A percentile compares a stretch with the other conserved stretches of the same genome.
Evolutionary conservation across 148 eudicot species (phyloP).

Genomic region (Silene conica): DNA sequence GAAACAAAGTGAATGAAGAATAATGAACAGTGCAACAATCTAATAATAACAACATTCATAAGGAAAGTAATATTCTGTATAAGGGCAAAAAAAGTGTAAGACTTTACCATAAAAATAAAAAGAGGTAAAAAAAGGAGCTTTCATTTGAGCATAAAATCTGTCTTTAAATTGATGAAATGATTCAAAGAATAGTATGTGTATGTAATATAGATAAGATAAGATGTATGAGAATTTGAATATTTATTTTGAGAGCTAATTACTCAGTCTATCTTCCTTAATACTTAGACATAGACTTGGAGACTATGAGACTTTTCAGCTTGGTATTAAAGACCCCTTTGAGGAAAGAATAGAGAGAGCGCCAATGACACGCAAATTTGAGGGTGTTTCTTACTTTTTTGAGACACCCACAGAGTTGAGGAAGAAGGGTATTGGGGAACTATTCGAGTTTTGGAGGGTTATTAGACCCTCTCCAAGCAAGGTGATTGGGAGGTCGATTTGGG

Average conservation of each 20-base stretch:
- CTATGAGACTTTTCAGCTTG: conserved; percentile 4
- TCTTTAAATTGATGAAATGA: conserved; percentile 8
- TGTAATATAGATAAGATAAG: conserved; percentile 4
- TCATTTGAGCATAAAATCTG: conserved; percentile 7
- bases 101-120: conserved; percentile 24
- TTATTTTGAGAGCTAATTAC: background rate
- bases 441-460: background rate
- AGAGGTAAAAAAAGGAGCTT: conserved; percentile 15
- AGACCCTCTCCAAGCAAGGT: no score
- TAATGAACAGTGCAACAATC: conserved; percentile 6
- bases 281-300: background rate
- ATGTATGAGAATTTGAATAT: conserved; percentile 18
- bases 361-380: conserved; percentile 22
- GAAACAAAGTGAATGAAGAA: conserved; percentile 16
- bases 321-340: background rate
- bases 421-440: background rate
- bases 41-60: conserved; percentile 22
- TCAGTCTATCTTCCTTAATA: background rate
- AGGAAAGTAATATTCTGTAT: conserved; percentile 7
- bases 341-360: conserved; percentile 7
- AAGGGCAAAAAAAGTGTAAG: background rate
- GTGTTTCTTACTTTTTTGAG: conserved; percentile 22
- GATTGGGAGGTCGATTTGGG: no score
- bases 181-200: background rate
- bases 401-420: background rate